Evolutionary conservation across 306 rosid genomes (phyloP).

Genomic region (Potentilla sterilis): DNA sequence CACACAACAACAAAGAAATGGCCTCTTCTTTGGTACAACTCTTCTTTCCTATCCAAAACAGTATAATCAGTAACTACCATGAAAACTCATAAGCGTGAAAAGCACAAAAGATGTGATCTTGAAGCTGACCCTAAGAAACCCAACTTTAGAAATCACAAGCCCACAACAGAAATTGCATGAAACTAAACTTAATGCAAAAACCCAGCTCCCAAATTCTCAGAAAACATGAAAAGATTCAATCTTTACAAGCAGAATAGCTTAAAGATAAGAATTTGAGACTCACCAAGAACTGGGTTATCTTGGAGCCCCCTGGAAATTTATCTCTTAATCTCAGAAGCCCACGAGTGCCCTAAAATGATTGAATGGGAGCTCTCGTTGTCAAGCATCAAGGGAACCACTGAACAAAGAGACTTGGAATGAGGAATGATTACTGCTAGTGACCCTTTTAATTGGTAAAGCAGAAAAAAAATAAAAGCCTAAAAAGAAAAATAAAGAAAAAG

Average conservation of each 20-base stretch:
- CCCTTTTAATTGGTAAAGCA: conserved; percentile 40
- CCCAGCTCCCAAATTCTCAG: conserved; percentile 20
- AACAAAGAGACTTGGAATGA: conserved; percentile 40
- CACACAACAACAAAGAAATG: conserved; percentile 16
- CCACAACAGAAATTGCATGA: conserved; percentile 23
- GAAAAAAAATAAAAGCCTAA: conserved; percentile 22
- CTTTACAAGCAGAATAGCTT: conserved; percentile 24
- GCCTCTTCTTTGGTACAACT: conserved; percentile 25
- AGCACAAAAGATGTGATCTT: conserved; percentile 26
- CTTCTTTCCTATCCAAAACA: conserved; percentile 20
- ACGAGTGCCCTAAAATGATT: conserved; percentile 45
- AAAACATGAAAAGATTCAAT: conserved; percentile 24
- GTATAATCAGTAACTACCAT: conserved; percentile 13
- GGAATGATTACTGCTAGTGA: conserved; percentile 42
- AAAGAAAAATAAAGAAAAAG: conserved; percentile 23
- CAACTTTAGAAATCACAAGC: conserved; percentile 24
- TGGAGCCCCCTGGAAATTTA: conserved; percentile 36
- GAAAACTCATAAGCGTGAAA: conserved; percentile 19
- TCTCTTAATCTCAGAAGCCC: conserved; percentile 30
- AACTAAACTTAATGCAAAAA: conserved; percentile 6
- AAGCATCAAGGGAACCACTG: conserved; percentile 72
- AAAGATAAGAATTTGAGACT: conserved; percentile 27
- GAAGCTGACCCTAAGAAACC: conserved; percentile 34
- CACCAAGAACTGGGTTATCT: conserved; percentile 31
- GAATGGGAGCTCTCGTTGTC: conserved; percentile 55